Conservation (phyloP, 2,329 filamentous ascomycete species). For the Penicillium italicum region DNA sequence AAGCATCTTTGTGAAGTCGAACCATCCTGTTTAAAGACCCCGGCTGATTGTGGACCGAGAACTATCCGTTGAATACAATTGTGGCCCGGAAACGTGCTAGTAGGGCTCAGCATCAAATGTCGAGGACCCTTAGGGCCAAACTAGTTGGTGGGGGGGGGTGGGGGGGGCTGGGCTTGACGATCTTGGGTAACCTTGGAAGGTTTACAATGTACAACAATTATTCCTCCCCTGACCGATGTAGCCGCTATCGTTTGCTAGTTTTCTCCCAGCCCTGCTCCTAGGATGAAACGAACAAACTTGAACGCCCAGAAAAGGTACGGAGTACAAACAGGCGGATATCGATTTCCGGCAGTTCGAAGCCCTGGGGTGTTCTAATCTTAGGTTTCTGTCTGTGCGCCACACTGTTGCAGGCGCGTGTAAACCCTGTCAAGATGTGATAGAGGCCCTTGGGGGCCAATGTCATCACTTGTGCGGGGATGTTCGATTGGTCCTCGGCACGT, state of each 20-base stretch:
- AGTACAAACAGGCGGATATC: not conserved
- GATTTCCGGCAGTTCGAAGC: conserved; percentile 2
- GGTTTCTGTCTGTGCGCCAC: conserved; percentile 3
- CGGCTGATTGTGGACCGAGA: not conserved
- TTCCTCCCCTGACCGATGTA: no score
- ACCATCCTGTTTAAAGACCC: not conserved
- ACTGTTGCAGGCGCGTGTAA: conserved; percentile 6
- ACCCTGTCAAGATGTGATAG: conserved; percentile 10
- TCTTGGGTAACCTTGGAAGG: no score
- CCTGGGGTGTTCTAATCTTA: conserved; percentile 13
- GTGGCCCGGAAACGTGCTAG: not conserved
- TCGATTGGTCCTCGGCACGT: not conserved
- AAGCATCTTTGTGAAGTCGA: not conserved
- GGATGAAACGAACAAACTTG: not conserved
- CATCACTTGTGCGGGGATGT: conserved; percentile 1
- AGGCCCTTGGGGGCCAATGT: conserved; percentile 4
- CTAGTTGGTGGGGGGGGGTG: not conserved
- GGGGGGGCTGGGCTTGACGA: not conserved
- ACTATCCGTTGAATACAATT: not conserved
- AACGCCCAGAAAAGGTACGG: not conserved
- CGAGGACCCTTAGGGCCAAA: not conserved
- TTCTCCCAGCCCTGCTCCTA: not conserved
- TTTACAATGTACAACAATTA: no score
- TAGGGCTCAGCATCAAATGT: not conserved
- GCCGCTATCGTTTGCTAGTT: not conserved